Conservation (phyloP, 441 rosid genomes). For the Manihot esculenta region DNA sequence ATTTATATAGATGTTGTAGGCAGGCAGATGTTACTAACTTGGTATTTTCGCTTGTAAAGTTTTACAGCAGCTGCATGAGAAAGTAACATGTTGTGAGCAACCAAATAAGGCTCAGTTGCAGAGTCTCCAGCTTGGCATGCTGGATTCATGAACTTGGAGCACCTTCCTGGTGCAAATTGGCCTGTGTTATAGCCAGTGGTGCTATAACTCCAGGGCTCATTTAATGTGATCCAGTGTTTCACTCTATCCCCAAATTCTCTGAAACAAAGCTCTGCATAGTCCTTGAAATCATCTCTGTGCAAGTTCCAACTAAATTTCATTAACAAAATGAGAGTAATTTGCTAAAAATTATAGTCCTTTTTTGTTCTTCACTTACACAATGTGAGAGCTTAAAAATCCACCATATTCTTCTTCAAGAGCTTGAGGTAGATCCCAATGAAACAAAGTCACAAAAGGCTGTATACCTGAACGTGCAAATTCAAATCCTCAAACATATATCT, state of each 20-base stretch:
- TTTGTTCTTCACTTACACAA: conserved; percentile 37
- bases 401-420: conserved; percentile 52
- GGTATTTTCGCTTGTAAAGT: conserved; percentile 32
- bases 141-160: conserved; percentile 33
- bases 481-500: too few species aligned
- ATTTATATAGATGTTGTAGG: too few species aligned
- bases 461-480: conserved; percentile 26
- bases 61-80: conserved; percentile 55
- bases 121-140: conserved; percentile 50
- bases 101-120: conserved; percentile 47
- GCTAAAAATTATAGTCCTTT: neutral
- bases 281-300: conserved; percentile 36
- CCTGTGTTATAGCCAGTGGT: conserved; percentile 34
- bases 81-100: conserved; percentile 45
- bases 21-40: conserved; percentile 34
- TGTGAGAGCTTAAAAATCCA: conserved; percentile 42
- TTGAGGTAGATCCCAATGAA: conserved; percentile 58
- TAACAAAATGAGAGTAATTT: too few species aligned
- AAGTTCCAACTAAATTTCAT: too few species aligned
- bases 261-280: conserved; percentile 45
- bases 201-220: conserved; percentile 42
- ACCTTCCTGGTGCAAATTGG: conserved; percentile 40
- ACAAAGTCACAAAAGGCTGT: conserved; percentile 49
- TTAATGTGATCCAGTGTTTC: conserved; percentile 59
- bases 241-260: conserved; percentile 51